Conservation (phyloP, 495 filamentous ascomycete genomes). For the Glutinoglossum americanum region DNA sequence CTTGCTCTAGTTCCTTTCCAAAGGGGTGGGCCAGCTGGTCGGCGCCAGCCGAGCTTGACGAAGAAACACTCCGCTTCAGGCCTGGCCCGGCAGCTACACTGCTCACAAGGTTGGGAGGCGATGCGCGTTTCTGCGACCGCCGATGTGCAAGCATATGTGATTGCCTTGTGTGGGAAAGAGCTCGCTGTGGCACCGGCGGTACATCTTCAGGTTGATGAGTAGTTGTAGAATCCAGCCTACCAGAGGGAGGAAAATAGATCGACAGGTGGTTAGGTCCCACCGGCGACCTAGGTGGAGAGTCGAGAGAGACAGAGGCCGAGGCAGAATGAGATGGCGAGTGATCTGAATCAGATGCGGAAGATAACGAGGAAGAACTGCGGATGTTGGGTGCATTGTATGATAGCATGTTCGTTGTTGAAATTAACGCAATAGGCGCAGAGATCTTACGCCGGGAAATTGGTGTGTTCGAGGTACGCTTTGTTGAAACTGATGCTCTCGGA, state of each 20-base stretch:
- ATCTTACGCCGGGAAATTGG: constrained; percentile 33
- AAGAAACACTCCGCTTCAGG: constrained; percentile 21
- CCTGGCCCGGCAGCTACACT: constrained; percentile 13
- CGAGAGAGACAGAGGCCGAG: constrained; percentile 43
- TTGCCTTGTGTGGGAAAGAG: constrained; percentile 68
- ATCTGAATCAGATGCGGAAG: constrained; percentile 39
- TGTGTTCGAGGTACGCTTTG: constrained; percentile 20
- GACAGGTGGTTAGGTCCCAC: constrained; percentile 55
- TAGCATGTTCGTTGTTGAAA: constrained; percentile 91
- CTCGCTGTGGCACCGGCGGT: constrained; percentile 49
- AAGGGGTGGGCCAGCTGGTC: constrained; percentile 21
- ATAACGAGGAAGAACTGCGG: constrained; percentile 34
- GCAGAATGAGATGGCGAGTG: constrained; percentile 33
- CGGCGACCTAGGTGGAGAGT: constrained; percentile 32
- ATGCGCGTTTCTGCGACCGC: constrained; percentile 33
- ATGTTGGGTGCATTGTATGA: constrained; percentile 81
- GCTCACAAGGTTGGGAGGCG: constrained; percentile 16
- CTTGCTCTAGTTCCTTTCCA: constrained; percentile 45
- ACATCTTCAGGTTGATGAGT: constrained; percentile 22
- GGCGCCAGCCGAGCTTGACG: constrained; percentile 12
- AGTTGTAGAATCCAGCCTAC: constrained; percentile 7
- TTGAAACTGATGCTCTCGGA: constrained; percentile 18
- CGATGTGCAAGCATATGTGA: constrained; percentile 44
- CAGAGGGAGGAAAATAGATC: constrained; percentile 40
- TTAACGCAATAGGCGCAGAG: constrained; percentile 62